Base-by-base conservation (phyloP, 169 alveolate species). In the Plasmodium vivax region DNA sequence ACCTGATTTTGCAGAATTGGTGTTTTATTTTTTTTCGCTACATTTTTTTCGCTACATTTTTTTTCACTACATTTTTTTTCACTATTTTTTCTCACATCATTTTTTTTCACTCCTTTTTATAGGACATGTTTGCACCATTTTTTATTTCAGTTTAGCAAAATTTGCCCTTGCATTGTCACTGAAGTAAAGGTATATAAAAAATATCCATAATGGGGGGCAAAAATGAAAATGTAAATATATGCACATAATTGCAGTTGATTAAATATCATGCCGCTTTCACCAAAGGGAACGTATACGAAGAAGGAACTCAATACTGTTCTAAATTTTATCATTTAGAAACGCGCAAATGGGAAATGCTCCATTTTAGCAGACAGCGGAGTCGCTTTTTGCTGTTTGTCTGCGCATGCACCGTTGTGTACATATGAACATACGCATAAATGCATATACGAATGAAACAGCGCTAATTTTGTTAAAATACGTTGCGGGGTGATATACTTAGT, bases 191-290 rank as follows among this genome's bases (percentile, higher is more conserved):
- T 51, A 51, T 51, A 51, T 51, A 51, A 51, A 51, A 51, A 16
- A 51, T 51, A 51, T 51, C 27, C 62, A 51, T 51, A 14, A 51
- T 14, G 62, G 62, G n/a, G 2, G 23, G 27, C 32, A 27, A 32
- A 77, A 41, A 34, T 77, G 47, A 16, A 77, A 9, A 30, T 77
- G 54, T 34, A 34, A 30, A 34, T 77, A 34, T 34, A 34, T 77
- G 84, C 84, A 77, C 68, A 77, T 34, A 77, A 14, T 34, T 77
- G 68, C 84, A 77, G 68, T 77, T 77, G 41, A 38, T 77, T 34
- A 19, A 30, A 34, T 2, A 2, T 19, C 51, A 19, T 34, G 27
- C 23, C 16, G 19, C 32, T 19, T 14, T 51, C 47, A 9, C 41
- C 51, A 77, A 75, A 16, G n/a, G 43, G 16, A 19, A 34, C 23